Conservation (phyloP, 2,329 filamentous ascomycete species). For the Cercospora zeina region DNA sequence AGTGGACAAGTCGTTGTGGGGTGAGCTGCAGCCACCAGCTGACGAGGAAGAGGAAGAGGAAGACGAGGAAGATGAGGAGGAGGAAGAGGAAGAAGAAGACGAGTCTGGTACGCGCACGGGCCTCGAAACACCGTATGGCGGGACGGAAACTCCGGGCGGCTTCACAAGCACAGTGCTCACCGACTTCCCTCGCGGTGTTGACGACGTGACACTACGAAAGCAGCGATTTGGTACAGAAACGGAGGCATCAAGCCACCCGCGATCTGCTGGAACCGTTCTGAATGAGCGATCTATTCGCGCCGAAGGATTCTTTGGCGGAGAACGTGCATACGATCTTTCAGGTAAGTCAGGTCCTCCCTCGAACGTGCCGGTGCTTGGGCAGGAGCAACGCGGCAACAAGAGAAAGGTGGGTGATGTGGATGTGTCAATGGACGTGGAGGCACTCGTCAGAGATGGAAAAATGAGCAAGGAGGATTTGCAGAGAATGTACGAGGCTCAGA, state of each 20-base stretch:
- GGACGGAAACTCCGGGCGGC: slow-evolving; percentile 77
- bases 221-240: slow-evolving; percentile 81
- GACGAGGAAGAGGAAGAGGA: slow-evolving; percentile 59
- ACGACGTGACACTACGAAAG: slow-evolving; percentile 91
- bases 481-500: slow-evolving; percentile 73
- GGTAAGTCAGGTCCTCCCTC: slow-evolving; percentile 43
- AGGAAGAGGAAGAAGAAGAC: slow-evolving; percentile 71
- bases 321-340: slow-evolving; percentile 84
- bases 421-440: slow-evolving; percentile 84
- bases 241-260: slow-evolving; percentile 72
- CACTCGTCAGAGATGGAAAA: slow-evolving; percentile 70
- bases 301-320: slow-evolving; percentile 93
- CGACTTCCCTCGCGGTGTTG: slow-evolving; percentile 71
- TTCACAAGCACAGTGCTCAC: slow-evolving; percentile 78
- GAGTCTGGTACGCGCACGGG: slow-evolving; percentile 59
- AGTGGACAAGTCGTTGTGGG: slow-evolving; percentile 86
- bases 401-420: slow-evolving; percentile 90
- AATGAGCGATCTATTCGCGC: slow-evolving; percentile 82
- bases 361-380: slow-evolving; percentile 71
- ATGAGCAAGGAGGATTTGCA: slow-evolving; percentile 82
- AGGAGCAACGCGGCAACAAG: slow-evolving; percentile 80
- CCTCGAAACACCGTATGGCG: slow-evolving; percentile 64
- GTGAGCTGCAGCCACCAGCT: slow-evolving; percentile 78
- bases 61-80: slow-evolving; percentile 64
- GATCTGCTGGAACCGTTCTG: slow-evolving; percentile 83